These are phyloP conservation scores for Paraphoma chrysanthemicola DNA, from an alignment of 2,329 filamentous ascomycete genomes.

Conservation along the genomic window DNA sequence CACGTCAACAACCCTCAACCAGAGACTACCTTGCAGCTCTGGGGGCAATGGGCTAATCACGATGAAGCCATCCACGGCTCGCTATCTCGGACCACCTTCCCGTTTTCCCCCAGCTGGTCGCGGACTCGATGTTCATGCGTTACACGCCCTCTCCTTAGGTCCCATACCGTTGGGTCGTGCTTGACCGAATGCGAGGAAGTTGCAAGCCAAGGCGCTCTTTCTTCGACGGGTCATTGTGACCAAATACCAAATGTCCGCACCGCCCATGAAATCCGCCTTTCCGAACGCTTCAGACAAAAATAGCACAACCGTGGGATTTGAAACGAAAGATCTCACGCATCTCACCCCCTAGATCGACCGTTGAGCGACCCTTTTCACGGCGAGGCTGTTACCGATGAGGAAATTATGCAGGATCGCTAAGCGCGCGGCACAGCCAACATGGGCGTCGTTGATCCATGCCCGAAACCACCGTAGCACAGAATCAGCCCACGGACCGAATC, in stretches of 20 bases:
- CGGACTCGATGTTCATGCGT: not conserved
- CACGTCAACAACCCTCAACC: not conserved
- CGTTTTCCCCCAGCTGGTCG: not conserved
- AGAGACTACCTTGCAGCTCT: not conserved
- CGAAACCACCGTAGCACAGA: not conserved
- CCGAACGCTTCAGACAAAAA: too few species aligned
- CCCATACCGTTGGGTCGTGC: not conserved
- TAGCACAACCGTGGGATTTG: too few species aligned
- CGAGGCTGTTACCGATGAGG: not conserved
- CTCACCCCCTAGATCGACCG: too few species aligned
- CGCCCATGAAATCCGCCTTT: too few species aligned
- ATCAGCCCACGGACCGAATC: not conserved
- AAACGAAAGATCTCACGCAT: too few species aligned
- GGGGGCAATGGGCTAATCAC: not conserved
- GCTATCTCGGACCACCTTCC: slow-evolving; percentile 2
- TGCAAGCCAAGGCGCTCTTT: not conserved
- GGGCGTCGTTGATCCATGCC: not conserved
- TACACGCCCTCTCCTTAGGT: not conserved
- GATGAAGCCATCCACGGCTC: not conserved
- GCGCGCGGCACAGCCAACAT: slow-evolving; percentile 5
- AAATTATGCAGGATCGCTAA: not conserved
- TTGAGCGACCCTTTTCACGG: too few species aligned
- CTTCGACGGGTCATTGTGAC: not conserved
- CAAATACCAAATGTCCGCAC: not conserved
- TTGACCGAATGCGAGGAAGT: not conserved